A percentile compares a stretch with the other conserved stretches of the same genome.
phyloP scores from a whole-genome alignment of 2,329 filamentous ascomycete species.

The Clonostachys rosea region DNA sequence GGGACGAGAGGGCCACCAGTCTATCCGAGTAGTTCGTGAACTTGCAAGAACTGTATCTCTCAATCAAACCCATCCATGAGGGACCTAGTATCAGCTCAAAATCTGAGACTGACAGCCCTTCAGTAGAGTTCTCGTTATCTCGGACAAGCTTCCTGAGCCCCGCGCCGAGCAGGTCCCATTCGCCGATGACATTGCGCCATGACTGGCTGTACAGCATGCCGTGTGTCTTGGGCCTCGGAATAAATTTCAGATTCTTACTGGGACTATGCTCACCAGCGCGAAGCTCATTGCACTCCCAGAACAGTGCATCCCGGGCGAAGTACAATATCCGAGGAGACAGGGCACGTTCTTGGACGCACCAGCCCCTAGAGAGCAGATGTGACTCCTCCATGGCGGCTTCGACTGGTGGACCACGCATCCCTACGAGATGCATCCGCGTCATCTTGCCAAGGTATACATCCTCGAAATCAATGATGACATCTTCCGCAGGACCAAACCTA shows the following conservation, averaged over 20 bases:
- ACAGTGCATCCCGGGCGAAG: neutral
- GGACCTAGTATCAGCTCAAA: no score
- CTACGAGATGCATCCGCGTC: neutral
- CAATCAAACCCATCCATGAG: no score
- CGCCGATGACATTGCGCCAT: no score
- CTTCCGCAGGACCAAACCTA: neutral
- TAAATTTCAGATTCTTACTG: neutral
- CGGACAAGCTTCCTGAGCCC: no score
- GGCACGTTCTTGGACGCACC: neutral
- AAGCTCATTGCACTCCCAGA: neutral
- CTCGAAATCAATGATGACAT: neutral
- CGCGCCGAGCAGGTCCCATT: no score
- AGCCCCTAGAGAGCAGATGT: neutral
- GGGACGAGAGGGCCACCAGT: neutral
- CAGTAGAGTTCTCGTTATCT: no score
- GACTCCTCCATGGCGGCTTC: neutral
- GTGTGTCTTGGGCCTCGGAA: neutral
- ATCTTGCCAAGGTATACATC: no score
- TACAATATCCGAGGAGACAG: neutral
- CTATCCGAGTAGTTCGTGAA: no score
- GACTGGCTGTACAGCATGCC: no score
- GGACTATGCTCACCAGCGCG: neutral
- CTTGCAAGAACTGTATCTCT: no score
- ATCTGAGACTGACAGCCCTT: no score
- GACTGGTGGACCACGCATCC: neutral